phyloP scores from a whole-genome alignment of 2,329 filamentous ascomycete species.

The Colletotrichum gigasporum region DNA sequence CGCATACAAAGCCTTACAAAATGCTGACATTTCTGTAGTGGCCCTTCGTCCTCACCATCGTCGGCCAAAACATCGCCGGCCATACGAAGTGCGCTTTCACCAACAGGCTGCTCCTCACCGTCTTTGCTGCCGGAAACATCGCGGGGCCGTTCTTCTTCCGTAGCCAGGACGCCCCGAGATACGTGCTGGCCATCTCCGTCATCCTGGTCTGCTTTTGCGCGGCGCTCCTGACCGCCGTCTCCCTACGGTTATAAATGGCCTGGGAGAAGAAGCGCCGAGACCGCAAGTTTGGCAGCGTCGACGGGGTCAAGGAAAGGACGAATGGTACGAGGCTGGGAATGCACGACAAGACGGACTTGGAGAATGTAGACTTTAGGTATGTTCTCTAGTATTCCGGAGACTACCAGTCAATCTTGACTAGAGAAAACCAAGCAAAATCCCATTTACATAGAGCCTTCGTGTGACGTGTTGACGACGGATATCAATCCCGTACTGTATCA shows the following conservation, averaged over 20 bases:
- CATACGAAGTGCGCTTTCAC: constrained; percentile 34
- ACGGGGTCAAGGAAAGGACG: constrained; percentile 30
- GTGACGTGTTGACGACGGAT: too few relatives aligned
- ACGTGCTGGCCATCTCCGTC: constrained; percentile 36
- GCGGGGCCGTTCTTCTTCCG: constrained; percentile 38
- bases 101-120: constrained; percentile 32
- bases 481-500: too few relatives aligned
- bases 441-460: too few relatives aligned
- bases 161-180: constrained; percentile 34
- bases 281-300: constrained; percentile 29
- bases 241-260: too few relatives aligned
- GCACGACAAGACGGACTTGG: constrained; percentile 38
- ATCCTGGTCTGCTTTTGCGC: constrained; percentile 37
- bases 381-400: too few relatives aligned
- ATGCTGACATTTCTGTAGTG: too few relatives aligned
- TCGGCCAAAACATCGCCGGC: constrained; percentile 32
- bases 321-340: constrained; percentile 37
- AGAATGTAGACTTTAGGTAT: constrained; percentile 37
- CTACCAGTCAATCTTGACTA: neutral
- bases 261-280: too few relatives aligned
- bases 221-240: constrained; percentile 32
- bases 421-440: too few relatives aligned
- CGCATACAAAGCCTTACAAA: too few relatives aligned
- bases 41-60: too few relatives aligned
- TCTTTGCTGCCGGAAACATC: constrained; percentile 35